A percentile compares a stretch with the other conserved stretches of the same genome.
phyloP scores from a whole-genome alignment of 2,329 filamentous ascomycete genomes.

The Nothophoma quercina region DNA sequence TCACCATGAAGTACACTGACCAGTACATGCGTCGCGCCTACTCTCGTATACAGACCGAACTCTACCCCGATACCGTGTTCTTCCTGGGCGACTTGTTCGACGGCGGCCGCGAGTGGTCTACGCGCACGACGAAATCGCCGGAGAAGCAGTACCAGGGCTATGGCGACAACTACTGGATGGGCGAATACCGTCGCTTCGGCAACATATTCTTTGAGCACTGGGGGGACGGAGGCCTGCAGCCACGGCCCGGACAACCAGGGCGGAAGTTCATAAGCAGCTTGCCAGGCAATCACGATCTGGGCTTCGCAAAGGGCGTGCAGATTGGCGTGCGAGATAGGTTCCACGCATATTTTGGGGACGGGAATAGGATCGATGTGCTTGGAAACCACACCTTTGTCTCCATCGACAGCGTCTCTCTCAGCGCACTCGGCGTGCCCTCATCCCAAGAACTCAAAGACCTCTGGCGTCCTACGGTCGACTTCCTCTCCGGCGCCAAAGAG shows the following conservation, averaged over 20 bases:
- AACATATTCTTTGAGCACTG: conserved; percentile 80
- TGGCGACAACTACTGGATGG: conserved; percentile 82
- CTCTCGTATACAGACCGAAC: conserved; percentile 73
- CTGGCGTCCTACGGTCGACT: conserved; percentile 78
- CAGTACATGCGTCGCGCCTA: conserved; percentile 88
- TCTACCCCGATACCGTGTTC: conserved; percentile 86
- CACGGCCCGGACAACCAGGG: conserved; percentile 68
- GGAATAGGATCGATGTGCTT: conserved; percentile 89
- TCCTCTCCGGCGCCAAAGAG: conserved; percentile 71
- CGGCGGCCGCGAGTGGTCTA: conserved; percentile 93
- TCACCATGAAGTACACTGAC: conserved; percentile 80
- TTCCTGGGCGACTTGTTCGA: conserved; percentile 97
- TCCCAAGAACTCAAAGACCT: conserved; percentile 66
- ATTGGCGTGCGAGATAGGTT: conserved; percentile 82
- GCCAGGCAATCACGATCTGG: conserved; percentile 94
- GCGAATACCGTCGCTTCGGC: conserved; percentile 86
- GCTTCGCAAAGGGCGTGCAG: conserved; percentile 87
- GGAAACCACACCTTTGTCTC: conserved; percentile 97
- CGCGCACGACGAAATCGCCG: conserved; percentile 60
- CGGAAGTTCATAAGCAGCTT: conserved; percentile 83
- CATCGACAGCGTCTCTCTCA: conserved; percentile 86
- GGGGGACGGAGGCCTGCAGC: conserved; percentile 63
- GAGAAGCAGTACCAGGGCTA: conserved; percentile 78
- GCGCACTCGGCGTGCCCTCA: conserved; percentile 68
- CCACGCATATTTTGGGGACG: conserved; percentile 85